Evolutionary conservation across 2,329 filamentous ascomycete species (phyloP).

Genomic region (Chaetomium globosum): DNA sequence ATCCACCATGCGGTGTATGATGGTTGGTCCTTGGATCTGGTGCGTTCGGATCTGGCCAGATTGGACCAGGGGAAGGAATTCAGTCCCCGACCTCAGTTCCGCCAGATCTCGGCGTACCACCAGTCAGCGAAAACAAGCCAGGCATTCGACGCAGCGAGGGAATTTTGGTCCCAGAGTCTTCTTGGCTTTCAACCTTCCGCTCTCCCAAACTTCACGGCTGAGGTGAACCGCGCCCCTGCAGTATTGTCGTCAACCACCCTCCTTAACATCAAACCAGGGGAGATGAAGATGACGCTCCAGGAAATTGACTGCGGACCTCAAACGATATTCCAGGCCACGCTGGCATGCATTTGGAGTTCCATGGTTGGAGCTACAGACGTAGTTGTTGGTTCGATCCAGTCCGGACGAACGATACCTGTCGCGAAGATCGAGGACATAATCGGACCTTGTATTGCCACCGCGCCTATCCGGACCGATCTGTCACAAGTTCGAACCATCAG

Average conservation of each 20-base stretch:
- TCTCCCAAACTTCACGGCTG: constrained; percentile 58
- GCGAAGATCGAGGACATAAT: constrained; percentile 70
- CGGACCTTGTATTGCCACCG: constrained; percentile 76
- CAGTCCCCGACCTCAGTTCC: constrained; percentile 59
- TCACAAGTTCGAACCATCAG: constrained; percentile 52
- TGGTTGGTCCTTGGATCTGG: constrained; percentile 85
- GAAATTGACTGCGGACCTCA: constrained; percentile 62
- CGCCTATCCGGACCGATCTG: constrained; percentile 71
- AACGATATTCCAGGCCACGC: constrained; percentile 73
- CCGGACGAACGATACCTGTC: constrained; percentile 75
- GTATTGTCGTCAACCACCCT: constrained; percentile 24
- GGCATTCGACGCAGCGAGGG: constrained; percentile 49
- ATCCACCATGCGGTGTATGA: constrained; percentile 88
- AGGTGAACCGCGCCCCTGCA: background rate
- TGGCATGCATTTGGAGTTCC: constrained; percentile 65
- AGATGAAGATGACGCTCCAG: constrained; percentile 45
- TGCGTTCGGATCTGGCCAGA: constrained; percentile 66
- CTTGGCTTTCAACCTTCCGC: constrained; percentile 55
- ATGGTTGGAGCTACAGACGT: constrained; percentile 69
- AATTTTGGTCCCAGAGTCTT: constrained; percentile 73
- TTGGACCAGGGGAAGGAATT: constrained; percentile 46
- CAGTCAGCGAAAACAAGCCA: constrained; percentile 34
- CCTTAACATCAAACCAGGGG: constrained; percentile 43
- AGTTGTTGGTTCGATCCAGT: constrained; percentile 77
- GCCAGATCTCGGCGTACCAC: constrained; percentile 58